Base-by-base conservation (phyloP, 352 stramenopile species). In the Phytophthora megakarya region DNA sequence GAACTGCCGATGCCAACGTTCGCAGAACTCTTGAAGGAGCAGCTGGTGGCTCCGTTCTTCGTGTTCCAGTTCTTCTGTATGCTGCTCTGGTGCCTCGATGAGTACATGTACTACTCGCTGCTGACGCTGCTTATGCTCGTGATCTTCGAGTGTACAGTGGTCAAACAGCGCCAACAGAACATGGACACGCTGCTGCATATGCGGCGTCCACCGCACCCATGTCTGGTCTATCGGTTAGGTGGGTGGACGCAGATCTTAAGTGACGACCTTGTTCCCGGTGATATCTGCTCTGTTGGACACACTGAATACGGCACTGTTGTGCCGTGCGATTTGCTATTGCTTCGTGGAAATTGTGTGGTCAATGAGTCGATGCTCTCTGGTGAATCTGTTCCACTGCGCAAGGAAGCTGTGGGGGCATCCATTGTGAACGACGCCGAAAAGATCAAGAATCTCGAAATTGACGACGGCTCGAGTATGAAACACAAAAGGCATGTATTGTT, bases 21-120 rank as follows among this genome's bases (percentile, higher is more conserved):
- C 65, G 33, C 93, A n/a, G 88, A 97, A 54, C 86, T 99, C 59
- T 95, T 99, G 51, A 89, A 93, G 59, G 93, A 99, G 75, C 98
- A 99, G 72, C 72, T 98, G 15, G 78, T 99, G 15, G 96, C 98
- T 57, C 98, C 98, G 15, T 97, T 99, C 54, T 99, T 99, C 63
- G 84, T 99, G 3, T 99, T 99, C 75, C 98, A 99, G 85, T 85
- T 99, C 48, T 97, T 99, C 49, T 99, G 97, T 68, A 97, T 99
- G 48, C 75, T 97, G 32, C 80, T 99, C 30, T 99, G 98, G 96
- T 98, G 92, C 76, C 83, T 99, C 10, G 98, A 99, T 75, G 98
- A 99, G 74, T 99, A 99, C 85, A 99, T 98, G 96, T 97, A 99
- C 76, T 99, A 99, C 81, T 97, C 95, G 26, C 73, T 99, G 12